Evolutionary conservation across 2,329 filamentous ascomycete genomes (phyloP), one percentile per base, ranked within the genome.

Genomic region (Emergomyces pasteurianus): DNA sequence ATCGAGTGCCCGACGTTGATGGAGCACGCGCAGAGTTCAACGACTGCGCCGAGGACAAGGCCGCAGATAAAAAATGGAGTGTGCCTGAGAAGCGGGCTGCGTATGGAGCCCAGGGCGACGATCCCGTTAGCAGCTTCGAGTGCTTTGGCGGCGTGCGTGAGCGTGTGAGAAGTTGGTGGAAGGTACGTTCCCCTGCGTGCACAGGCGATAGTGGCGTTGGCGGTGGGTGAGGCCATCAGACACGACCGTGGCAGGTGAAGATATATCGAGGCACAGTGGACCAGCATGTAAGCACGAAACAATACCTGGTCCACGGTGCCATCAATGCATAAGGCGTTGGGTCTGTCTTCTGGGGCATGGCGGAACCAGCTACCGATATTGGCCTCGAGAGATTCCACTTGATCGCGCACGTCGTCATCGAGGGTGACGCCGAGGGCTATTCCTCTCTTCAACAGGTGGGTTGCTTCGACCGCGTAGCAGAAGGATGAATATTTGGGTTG

Each of bases 281-380:
- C 79, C 67, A 95, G 89, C 84, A 95, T 92, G 64, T 89, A 87
- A 0, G 89, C 91, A 72, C 95, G 90, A 75, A 96, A 95, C 74
- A 96, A 86, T 82, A 95, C 87, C 74, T 95, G 90, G 71, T 96
- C 92, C 12, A 92, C 79, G 59, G 84, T 81, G 38, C 89, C 86
- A 66, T 87, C 83, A 63, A 83, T 81, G 62, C 84, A 82, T 59
- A 95, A 77, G 18, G 89, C 80, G 63, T 89, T 83, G 60, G 80
- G 80, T 74, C 95, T 95, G 16, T 80, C 80, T 18, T 81, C 78
- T 0, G 92, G 91, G 0, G 96, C 78, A 67, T 94, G 88, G 55
- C 92, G 82, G 59, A 85, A 82, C 89, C 90, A 96, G 71, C 90
- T 92, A 16, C 80, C 80, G 53, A 87, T 80, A 54, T 76, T 73